Evolutionary conservation across 768 basidiomycete species (phyloP), one percentile per base, ranked within the genome.

Genomic region (Pulveroboletus sp.): DNA sequence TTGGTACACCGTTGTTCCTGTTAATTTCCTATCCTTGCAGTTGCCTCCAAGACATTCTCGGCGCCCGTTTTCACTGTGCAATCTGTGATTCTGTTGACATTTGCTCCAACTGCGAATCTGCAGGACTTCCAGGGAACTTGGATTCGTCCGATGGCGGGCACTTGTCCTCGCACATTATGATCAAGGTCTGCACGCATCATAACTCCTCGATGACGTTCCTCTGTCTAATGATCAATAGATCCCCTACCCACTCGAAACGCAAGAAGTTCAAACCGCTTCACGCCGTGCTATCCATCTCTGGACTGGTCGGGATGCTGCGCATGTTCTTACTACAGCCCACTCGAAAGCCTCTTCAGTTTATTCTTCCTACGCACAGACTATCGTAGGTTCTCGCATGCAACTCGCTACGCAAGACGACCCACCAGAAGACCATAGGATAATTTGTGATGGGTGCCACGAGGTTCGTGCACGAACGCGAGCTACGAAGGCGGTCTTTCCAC

Each of bases 61-160:
- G 94, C 15, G 90, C 93, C 14, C 80, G 90, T 5, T 96, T 93
- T 69, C 94, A 93, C 60, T 97, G 94, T 60, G 89, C 89, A 9
- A 82, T 90, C 18, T 97, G 94, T 63, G 81, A 86, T 36, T 80
- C 82, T 8, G 77, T 91, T 36, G 89, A 93, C 59, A 91, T 93
- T 31, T 93, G 91, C 57, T 79, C 85, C 15, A 89, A 90, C 56
- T 93, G 90, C 63, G 90, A 93, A 65, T 84, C 86, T 10, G 89
- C 85, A 26, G 90, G 90, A 27, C 74, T 93, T 31, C 89, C 90
- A 3, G 89, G 89, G 6, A 90, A 89, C 51, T 69, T 91, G 9
- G 84, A 90, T 52, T 82, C 86, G 1, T 74, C 79, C 1, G 86
- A 89, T 36, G 85, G 82, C 5, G 89, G 87, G 0, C 90, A 92